These are phyloP conservation scores for Crithidia brevicula DNA, from an alignment of 208 protist genomes.

Conservation along the genomic window DNA sequence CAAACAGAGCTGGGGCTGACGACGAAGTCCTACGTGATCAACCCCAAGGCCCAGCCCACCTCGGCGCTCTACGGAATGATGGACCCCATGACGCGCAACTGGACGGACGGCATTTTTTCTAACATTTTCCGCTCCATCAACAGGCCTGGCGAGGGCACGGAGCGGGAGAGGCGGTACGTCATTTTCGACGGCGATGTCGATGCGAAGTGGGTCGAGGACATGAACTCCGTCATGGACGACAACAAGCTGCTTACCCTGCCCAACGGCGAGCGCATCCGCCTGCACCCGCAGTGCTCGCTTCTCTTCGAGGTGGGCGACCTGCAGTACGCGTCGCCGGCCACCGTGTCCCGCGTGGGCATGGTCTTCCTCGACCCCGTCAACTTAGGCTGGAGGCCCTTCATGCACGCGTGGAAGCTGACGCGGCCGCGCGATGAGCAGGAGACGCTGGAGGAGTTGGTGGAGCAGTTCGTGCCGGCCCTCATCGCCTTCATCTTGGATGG, in stretches of 20 bases:
- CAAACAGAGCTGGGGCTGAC: slow-evolving; percentile 92
- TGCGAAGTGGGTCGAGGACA: slow-evolving; percentile 99
- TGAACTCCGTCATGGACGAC: slow-evolving; percentile 99
- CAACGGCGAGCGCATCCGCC: slow-evolving; percentile 98
- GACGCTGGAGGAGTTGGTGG: slow-evolving; percentile 89
- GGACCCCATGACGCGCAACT: slow-evolving; percentile 98
- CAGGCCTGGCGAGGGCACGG: slow-evolving; percentile 69
- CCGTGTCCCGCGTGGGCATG: slow-evolving; percentile 99
- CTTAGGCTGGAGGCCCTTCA: slow-evolving; percentile 96
- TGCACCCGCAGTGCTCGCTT: slow-evolving; percentile 95
- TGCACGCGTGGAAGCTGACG: slow-evolving; percentile 91
- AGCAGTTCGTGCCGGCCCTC: slow-evolving; percentile 93
- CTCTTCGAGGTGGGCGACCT: slow-evolving; percentile 99
- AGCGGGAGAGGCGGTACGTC: slow-evolving; percentile 95
- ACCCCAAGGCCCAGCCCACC: slow-evolving; percentile 98
- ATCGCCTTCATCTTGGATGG: slow-evolving; percentile 96
- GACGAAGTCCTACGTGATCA: slow-evolving; percentile 96
- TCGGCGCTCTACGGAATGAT: slow-evolving; percentile 98
- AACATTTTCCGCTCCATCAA: slow-evolving; percentile 99
- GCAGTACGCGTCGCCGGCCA: slow-evolving; percentile 99
- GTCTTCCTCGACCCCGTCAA: slow-evolving; percentile 99
- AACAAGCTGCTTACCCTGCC: slow-evolving; percentile 99
- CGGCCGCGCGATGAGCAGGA: slow-evolving; percentile 91
- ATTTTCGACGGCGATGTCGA: slow-evolving; percentile 99
- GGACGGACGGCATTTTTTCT: slow-evolving; percentile 99